Evolutionary conservation across 2,329 filamentous ascomycete genomes (phyloP).

Genomic region (Botrytis hyacinthi): DNA sequence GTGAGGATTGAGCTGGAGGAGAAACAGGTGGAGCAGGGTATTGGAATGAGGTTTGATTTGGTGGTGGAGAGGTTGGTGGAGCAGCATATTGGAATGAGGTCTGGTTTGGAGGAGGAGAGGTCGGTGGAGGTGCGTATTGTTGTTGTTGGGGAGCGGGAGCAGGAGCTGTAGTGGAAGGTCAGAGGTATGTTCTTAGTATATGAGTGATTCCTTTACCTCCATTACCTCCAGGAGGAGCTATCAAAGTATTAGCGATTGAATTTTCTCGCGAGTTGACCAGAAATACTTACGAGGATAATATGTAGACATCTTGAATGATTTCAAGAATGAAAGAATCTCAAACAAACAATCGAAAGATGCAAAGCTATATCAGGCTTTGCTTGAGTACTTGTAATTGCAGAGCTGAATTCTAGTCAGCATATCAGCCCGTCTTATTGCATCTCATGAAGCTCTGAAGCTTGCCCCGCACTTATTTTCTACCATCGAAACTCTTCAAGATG

Average conservation of each 20-base stretch:
- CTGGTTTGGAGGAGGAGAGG: conserved; percentile 36
- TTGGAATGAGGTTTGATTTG: conserved; percentile 32
- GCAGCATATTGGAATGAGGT: conserved; percentile 35
- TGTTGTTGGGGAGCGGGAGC: conserved; percentile 27
- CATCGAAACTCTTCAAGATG: neutral
- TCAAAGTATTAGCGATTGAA: conserved; percentile 26
- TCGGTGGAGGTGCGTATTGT: conserved; percentile 35
- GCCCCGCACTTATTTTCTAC: conserved; percentile 4
- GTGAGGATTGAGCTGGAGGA: conserved; percentile 34
- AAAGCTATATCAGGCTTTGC: neutral
- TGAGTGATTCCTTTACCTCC: conserved; percentile 26
- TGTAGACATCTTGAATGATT: conserved; percentile 31
- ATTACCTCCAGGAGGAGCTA: conserved; percentile 37
- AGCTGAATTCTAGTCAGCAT: conserved; percentile 15
- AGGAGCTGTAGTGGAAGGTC: conserved; percentile 22
- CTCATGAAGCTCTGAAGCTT: conserved; percentile 7
- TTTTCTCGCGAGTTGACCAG: conserved; percentile 6
- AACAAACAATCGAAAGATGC: neutral
- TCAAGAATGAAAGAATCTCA: neutral
- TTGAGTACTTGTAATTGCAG: neutral
- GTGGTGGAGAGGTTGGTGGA: conserved; percentile 37
- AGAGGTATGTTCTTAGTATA: neutral
- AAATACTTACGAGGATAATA: conserved; percentile 40
- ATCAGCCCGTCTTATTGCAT: neutral
- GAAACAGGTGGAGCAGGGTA: conserved; percentile 38